phyloP scores from a whole-genome alignment of 2,329 filamentous ascomycete species.

The Penicillium sp. region DNA sequence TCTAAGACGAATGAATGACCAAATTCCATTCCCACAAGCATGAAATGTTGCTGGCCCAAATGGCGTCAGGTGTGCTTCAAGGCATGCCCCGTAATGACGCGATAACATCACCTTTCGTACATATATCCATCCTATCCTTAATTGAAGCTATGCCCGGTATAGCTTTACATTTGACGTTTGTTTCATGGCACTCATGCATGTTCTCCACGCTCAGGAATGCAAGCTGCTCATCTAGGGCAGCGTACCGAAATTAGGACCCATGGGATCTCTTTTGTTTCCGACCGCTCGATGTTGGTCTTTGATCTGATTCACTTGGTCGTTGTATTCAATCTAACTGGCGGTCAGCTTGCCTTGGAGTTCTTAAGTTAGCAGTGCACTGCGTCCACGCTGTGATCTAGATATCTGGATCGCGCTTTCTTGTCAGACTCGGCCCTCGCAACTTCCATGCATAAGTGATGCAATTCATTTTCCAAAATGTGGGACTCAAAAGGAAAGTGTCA shows the following conservation, averaged over 20 bases:
- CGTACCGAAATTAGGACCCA: background rate
- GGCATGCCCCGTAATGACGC: background rate
- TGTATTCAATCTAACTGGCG: background rate
- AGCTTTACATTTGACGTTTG: background rate
- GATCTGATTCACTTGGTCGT: background rate
- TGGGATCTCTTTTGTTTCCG: background rate
- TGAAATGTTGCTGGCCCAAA: background rate
- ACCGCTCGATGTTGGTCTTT: background rate
- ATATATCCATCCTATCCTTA: background rate
- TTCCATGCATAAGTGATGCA: background rate
- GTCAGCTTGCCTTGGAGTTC: background rate
- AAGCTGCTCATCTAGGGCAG: background rate
- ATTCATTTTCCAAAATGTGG: background rate
- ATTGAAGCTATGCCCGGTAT: conserved; percentile 3
- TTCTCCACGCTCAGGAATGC: conserved; percentile 20
- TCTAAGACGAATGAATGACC: conserved; percentile 21
- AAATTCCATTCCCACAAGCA: background rate
- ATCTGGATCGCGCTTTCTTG: conserved; percentile 6
- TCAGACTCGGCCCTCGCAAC: background rate
- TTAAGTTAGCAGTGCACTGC: background rate
- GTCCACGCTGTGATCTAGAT: background rate
- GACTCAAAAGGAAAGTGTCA: conserved; percentile 6
- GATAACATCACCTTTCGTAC: conserved; percentile 3
- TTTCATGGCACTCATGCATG: background rate
- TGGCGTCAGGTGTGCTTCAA: conserved; percentile 1